Percentiles rank a stretch among this genome's conserved stretches.
Evolutionary conservation across 148 eudicot genomes (phyloP).

Genomic region (Drosera capensis): DNA sequence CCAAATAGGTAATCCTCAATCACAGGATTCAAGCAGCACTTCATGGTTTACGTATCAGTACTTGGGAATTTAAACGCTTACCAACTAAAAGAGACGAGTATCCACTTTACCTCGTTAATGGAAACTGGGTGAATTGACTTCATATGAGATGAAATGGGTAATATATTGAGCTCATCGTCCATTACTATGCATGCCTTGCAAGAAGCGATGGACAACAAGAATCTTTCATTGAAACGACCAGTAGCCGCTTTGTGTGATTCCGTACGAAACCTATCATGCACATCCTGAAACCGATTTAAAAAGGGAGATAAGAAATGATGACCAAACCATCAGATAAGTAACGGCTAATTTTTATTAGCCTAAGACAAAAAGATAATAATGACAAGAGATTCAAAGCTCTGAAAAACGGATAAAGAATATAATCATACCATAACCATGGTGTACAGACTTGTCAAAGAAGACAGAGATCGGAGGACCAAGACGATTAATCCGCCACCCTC

Average conservation of each 20-base stretch:
- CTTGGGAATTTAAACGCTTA: conserved; percentile 2
- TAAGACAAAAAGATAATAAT: too few species aligned
- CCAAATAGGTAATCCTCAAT: too few species aligned
- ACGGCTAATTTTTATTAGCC: too few species aligned
- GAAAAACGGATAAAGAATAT: too few species aligned
- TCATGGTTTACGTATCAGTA: too few species aligned
- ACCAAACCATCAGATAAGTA: too few species aligned
- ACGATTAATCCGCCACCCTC: conserved; percentile 93
- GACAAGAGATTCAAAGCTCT: too few species aligned
- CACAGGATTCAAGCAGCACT: too few species aligned
- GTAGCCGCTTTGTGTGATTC: conserved; percentile 70
- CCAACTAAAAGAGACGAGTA: conserved; percentile 3
- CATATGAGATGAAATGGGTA: conserved; percentile 93
- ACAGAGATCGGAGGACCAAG: conserved; percentile 62
- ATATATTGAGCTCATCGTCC: conserved; percentile 87
- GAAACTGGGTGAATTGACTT: conserved; percentile 54
- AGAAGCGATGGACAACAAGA: conserved; percentile 76
- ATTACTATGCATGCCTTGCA: conserved; percentile 77
- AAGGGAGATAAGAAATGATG: conserved; percentile 1
- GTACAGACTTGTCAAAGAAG: conserved; percentile 81
- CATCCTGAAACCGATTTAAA: conserved; percentile 47
- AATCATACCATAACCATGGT: conserved; percentile 90
- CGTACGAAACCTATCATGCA: conserved; percentile 86
- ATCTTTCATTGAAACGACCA: conserved; percentile 92
- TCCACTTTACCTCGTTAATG: conserved; percentile 46